These are phyloP conservation scores for Aspergillus fijiensis DNA, from an alignment of 2,329 filamentous ascomycete species.

Conservation along the genomic window DNA sequence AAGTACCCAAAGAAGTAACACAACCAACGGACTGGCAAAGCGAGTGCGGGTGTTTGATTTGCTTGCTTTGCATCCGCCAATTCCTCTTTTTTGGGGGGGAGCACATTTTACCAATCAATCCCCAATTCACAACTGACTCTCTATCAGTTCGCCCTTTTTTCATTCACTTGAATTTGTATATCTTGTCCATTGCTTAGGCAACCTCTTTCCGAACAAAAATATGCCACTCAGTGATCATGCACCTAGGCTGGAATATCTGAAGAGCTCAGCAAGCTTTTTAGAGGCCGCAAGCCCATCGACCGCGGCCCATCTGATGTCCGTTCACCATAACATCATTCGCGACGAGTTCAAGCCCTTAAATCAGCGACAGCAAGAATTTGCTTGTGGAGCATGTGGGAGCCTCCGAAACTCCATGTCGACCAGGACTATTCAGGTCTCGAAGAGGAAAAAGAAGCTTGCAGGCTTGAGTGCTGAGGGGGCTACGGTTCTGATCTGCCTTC, in stretches of 20 bases:
- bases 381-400: slow-evolving; percentile 44
- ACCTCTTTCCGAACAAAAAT: neutral
- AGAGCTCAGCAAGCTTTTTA: slow-evolving; percentile 35
- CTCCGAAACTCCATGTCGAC: slow-evolving; percentile 34
- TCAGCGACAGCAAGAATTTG: slow-evolving; percentile 31
- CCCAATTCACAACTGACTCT: neutral
- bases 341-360: slow-evolving; percentile 36
- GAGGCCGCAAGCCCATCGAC: slow-evolving; percentile 38
- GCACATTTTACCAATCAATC: too few species aligned
- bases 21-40: too few species aligned
- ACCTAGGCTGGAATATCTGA: slow-evolving; percentile 38
- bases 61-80: slow-evolving; percentile 2
- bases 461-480: slow-evolving; percentile 22
- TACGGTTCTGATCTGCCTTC: slow-evolving; percentile 39
- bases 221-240: slow-evolving; percentile 27
- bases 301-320: slow-evolving; percentile 40
- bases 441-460: slow-evolving; percentile 17
- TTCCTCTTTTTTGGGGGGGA: neutral
- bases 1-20: slow-evolving; percentile 3
- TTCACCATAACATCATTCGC: slow-evolving; percentile 38
- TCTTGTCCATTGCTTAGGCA: neutral
- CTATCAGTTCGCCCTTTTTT: neutral
- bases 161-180: neutral
- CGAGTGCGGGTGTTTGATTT: neutral
- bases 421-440: slow-evolving; percentile 28